Percentiles rank a stretch among this genome's conserved stretches.
These are phyloP conservation scores for Larix sibirica DNA, from an alignment of 83 land plant genomes.

Conservation along the genomic window DNA sequence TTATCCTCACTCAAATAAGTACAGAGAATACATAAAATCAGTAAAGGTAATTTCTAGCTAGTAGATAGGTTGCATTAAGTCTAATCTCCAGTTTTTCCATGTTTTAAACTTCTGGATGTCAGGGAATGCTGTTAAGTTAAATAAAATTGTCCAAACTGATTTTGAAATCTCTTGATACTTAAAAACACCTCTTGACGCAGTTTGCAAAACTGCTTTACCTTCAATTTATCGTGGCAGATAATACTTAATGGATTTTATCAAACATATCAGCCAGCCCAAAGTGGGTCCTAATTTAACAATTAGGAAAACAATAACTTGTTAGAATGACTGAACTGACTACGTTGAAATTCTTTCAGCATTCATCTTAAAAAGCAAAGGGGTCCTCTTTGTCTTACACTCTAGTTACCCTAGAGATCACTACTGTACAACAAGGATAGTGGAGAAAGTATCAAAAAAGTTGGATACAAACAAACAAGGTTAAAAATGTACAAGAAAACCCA, in stretches of 20 bases:
- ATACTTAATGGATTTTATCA: not conserved
- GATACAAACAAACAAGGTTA: not conserved
- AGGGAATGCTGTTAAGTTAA: not conserved
- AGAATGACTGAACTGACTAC: not conserved
- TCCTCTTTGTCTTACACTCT: not conserved
- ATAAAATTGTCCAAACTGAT: not conserved
- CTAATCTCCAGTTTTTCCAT: not conserved
- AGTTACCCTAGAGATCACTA: not conserved
- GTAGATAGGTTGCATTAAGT: not conserved
- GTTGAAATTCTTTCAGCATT: not conserved
- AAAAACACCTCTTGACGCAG: not conserved
- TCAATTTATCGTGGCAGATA: not conserved
- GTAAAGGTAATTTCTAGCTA: not conserved
- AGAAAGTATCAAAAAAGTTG: not conserved
- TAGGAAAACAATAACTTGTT: too few species aligned
- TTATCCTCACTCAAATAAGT: not conserved
- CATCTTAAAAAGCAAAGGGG: not conserved
- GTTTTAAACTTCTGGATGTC: not conserved
- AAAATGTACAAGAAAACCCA: not conserved
- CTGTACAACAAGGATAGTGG: not conserved
- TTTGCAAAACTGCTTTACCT: not conserved
- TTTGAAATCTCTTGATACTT: not conserved
- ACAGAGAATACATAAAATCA: not conserved
- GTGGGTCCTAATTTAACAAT: not conserved
- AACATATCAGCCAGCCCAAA: not conserved